Base-by-base conservation (phyloP, 495 filamentous ascomycete genomes). In the Xylaria intraflava region DNA sequence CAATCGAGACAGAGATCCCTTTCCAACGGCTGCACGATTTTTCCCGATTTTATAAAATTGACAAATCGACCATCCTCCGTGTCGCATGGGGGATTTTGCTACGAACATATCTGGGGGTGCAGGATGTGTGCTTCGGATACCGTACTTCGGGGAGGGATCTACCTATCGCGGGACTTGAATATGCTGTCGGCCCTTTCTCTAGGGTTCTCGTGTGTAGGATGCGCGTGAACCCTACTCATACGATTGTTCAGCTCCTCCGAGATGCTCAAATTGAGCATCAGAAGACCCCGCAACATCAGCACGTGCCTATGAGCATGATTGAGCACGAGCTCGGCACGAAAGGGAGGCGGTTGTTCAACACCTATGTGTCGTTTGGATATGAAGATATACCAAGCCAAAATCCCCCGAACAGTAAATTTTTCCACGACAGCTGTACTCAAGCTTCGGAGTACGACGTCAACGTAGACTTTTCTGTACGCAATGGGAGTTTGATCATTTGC, bases 31-130 rank as follows among this genome's bases (percentile, higher is more conserved):
- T 77, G 0, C 64, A 67, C 2, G 52, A 57, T 6, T 75, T 77
- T 22, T 58, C 68, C 9, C 57, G 60, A 2, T 60, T 61, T 3
- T 61, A 71, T 33, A 61, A 63, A 12, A 65, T 69, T 0, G 60
- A 64, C 0, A 53, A 62, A 17, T 71, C 65, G 3, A 60, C 66
- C 1, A 48, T 77, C 24, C 60, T 77, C n/a, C 66, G 67, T n/a
- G 67, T 75, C n/a, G 74, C 74, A 1, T 77, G 74, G 74, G 67
- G 62, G 3, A 61, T 77, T 22, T 47, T 76, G 7, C 55, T 77
- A 8, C 66, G 73, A n/a, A 70, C 65, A 42, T 77, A 71, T 42
- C 67, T 68, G 0, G 70, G 73, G 5, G 63, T 55, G 7, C 62
- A 69, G 41, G 60, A 62, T 6, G 66, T 76, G 11, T 73, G 66